Base-by-base conservation (phyloP, 495 filamentous ascomycete species). In the Aspergillus cristatus region DNA sequence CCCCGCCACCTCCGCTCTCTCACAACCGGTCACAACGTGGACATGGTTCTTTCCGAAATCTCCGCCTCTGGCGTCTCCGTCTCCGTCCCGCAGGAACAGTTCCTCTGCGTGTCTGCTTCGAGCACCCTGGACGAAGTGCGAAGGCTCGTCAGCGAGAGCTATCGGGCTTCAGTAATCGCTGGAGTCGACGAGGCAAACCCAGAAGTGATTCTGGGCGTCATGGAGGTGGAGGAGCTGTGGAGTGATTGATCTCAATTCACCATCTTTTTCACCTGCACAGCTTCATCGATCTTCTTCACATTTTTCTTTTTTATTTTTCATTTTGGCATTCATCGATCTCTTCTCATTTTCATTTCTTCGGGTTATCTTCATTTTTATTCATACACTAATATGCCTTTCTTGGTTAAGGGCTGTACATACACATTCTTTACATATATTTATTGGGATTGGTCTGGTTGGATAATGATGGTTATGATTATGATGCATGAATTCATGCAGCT, bases 201-300 rank as follows among this genome's bases (percentile, higher is more conserved):
- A 7, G 37, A 41, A 24, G 51, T 43, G 18, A 57, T 50, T 35
- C 31, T 65, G 18, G 63, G 63, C 1, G 44, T 68, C 1, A 40
- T 65, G 7, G 63, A 68, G 28, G 52, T 47, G 18, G 56, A 60
- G 26, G 62, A 65, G 43, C 28, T 67, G 1, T 55, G 53, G 50
- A 38, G 42, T 45, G 48, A 35, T 31, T 50, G 35, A 26, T 16
- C 12, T 11, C 36, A 20, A 40, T 14, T 28, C 22, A 20, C 13
- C n/a, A 5, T 32, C 18, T 43, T 16, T 34, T 14, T 37, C 3
- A 28, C 29, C 25, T 35, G 36, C 33, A 35, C 33, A 24, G 7
- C 18, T 8, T 18, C 20, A 24, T 8, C 4, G 4, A 4, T 24
- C 20, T 8, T 24, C 20, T 24, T 24, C 8, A 8, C 30, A 14